These are phyloP conservation scores for Fraxinus platypoda DNA, from an alignment of 305 asterid species.

Conservation along the genomic window DNA sequence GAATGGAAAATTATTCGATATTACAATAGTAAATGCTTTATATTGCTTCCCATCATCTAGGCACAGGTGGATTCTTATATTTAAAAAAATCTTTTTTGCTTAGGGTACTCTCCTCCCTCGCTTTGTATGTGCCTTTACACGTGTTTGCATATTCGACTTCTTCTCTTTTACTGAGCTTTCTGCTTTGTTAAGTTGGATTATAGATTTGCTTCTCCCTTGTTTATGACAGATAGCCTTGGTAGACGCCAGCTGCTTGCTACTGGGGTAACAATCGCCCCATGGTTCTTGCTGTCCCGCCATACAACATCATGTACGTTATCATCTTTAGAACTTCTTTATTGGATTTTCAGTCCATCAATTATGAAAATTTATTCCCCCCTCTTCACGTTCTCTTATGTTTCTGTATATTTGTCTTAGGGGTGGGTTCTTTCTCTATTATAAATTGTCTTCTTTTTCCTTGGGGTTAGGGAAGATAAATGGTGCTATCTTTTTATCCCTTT, in stretches of 20 bases:
- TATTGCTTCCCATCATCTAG: neutral
- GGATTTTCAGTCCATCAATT: neutral
- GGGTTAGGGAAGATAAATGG: neutral
- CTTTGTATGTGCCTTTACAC: neutral
- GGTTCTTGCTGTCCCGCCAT: constrained; percentile 45
- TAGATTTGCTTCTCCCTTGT: constrained; percentile 2
- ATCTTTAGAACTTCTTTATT: neutral
- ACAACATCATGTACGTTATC: constrained; percentile 50
- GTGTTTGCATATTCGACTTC: neutral
- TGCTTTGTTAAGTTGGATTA: neutral
- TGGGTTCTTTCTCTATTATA: neutral
- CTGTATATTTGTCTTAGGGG: neutral
- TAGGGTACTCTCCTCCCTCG: neutral
- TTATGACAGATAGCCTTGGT: constrained; percentile 45
- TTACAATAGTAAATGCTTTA: neutral
- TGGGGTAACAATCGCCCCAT: constrained; percentile 49
- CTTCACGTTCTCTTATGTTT: neutral
- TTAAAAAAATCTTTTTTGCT: neutral
- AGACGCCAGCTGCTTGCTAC: constrained; percentile 58
- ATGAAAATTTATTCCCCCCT: neutral
- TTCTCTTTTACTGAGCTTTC: constrained; percentile 1
- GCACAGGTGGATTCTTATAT: neutral
- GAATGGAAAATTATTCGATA: neutral
- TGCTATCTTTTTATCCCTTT: neutral
- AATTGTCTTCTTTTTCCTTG: neutral